Base-by-base conservation (phyloP, 345 rosid species). In the Moricandia arvensis region DNA sequence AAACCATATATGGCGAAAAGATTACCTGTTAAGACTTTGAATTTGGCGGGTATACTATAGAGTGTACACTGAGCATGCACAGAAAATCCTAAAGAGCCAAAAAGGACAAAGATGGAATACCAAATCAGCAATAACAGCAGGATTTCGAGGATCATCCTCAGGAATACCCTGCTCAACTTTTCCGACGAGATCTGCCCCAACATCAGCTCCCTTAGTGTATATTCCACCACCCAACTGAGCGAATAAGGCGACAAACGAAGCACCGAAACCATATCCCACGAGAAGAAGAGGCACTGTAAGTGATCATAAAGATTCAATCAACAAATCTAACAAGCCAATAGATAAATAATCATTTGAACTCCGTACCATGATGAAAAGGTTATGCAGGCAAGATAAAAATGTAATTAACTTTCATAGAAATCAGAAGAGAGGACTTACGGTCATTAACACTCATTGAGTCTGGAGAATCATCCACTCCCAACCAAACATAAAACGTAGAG, bases 201-300 rank as follows among this genome's bases (percentile, higher is more conserved):
- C 98, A 87, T 95, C 99, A 83, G 99, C 99, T 59, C 98, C 99
- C 86, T 95, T 95, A 29, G 99, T 95, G 75, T 75, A 95, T 83
- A 93, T 95, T 73, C 99, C 99, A 81, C 99, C 99, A 83, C 99
- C 99, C 83, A 95, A 84, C 83, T 95, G 99, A 82, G 99, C 99
- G 81, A 95, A 95, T 66, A 95, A 89, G 31, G 98, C 98, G 69
- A 94, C 98, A 83, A 94, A 94, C 54, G 98, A 94, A 75, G 98
- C 98, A 78, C 98, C 98, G 81, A 94, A 94, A 66, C 98, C 98
- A 85, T 91, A 94, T 77, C 98, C 98, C 68, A 94, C 98, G 13
- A 95, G 94, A 69, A 95, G 91, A 85, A 95, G 98, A 75, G 99
- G 99, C 84, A 95, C 99, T 95, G 85, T 43, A 80, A 76, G 63